phyloP scores from a whole-genome alignment of 306 rosid species.

The cucumber (Cucumis sativus) region DNA sequence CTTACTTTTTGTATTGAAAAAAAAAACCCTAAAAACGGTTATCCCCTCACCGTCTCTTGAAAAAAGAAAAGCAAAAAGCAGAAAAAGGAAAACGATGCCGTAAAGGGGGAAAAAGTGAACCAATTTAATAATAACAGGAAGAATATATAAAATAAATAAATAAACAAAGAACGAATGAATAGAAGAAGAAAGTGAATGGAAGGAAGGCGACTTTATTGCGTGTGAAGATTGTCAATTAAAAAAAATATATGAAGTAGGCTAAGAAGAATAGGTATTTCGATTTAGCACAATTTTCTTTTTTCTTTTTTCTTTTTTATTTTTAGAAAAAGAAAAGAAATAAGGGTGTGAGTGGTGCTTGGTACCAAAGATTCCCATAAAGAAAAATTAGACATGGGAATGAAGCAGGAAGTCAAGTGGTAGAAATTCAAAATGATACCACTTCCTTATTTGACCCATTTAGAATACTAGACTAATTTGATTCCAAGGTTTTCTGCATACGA shows the following conservation, averaged over 20 bases:
- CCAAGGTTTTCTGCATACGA: too few species aligned
- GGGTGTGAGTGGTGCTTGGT: neutral
- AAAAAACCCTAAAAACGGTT: neutral
- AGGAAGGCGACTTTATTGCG: neutral
- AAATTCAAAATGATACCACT: neutral
- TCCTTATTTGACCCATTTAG: neutral
- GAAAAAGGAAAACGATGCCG: neutral
- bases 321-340: too few species aligned
- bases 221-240: neutral
- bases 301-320: too few species aligned
- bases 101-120: neutral
- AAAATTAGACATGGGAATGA: neutral
- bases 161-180: neutral
- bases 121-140: neutral
- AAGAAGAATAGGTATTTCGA: neutral
- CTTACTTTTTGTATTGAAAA: too few species aligned
- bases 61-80: neutral
- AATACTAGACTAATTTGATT: too few species aligned
- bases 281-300: too few species aligned
- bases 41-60: neutral
- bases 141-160: neutral
- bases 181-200: neutral
- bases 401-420: neutral
- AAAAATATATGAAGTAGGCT: too few species aligned
- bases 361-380: neutral